phyloP scores from a whole-genome alignment of 2,329 filamentous ascomycete species.

The Clonostachys sp. region DNA sequence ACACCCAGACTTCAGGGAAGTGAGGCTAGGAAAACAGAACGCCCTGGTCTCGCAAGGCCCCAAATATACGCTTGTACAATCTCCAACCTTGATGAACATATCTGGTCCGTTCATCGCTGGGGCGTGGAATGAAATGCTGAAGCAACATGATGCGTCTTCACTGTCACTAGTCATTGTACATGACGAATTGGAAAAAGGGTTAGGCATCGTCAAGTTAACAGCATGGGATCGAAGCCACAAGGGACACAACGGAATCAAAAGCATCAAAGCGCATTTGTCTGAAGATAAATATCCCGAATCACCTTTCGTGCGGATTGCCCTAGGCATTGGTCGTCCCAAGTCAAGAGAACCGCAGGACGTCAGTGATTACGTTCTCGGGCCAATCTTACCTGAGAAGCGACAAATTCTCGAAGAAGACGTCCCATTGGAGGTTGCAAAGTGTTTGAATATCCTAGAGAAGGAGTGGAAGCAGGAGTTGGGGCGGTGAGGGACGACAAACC shows the following conservation, averaged over 20 bases:
- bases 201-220: slow-evolving; percentile 64
- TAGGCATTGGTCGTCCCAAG: slow-evolving; percentile 83
- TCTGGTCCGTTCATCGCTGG: slow-evolving; percentile 67
- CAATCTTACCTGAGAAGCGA: slow-evolving; percentile 53
- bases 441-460: slow-evolving; percentile 39
- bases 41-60: slow-evolving; percentile 40
- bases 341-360: slow-evolving; percentile 65
- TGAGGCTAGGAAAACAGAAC: slow-evolving; percentile 44
- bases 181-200: slow-evolving; percentile 74
- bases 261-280: slow-evolving; percentile 48
- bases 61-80: slow-evolving; percentile 68
- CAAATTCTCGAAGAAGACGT: slow-evolving; percentile 44
- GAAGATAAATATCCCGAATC: slow-evolving; percentile 31
- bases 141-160: slow-evolving; percentile 12
- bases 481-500: background rate
- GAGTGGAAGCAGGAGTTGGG: slow-evolving; percentile 22
- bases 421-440: slow-evolving; percentile 44
- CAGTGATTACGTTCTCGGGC: slow-evolving; percentile 70
- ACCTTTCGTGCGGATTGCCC: slow-evolving; percentile 57
- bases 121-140: slow-evolving; percentile 58
- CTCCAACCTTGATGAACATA: slow-evolving; percentile 77
- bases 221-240: slow-evolving; percentile 59
- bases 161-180: slow-evolving; percentile 71
- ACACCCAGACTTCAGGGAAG: slow-evolving; percentile 44
- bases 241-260: slow-evolving; percentile 74